These are phyloP conservation scores for Phytophthora boehmeriae DNA, from an alignment of 352 stramenopile genomes.

Conservation along the genomic window DNA sequence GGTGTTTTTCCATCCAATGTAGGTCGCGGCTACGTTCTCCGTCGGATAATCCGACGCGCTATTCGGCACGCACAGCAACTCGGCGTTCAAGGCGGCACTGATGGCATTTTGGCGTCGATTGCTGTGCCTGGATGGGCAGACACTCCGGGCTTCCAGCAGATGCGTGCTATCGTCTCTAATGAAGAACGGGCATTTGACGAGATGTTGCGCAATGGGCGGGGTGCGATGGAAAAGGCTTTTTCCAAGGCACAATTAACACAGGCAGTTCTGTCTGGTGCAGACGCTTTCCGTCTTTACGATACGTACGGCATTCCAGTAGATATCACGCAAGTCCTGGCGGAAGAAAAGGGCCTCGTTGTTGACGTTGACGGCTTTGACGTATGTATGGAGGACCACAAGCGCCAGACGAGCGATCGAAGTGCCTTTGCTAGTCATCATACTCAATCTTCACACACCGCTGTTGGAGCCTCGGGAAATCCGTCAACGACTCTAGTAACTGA, in stretches of 20 bases:
- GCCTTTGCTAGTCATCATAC: slow-evolving; percentile 39
- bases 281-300: slow-evolving; percentile 79
- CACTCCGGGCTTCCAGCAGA: slow-evolving; percentile 50
- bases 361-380: slow-evolving; percentile 58
- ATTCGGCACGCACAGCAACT: slow-evolving; percentile 76
- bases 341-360: slow-evolving; percentile 62
- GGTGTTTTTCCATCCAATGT: slow-evolving; percentile 96
- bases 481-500: slow-evolving; percentile 16
- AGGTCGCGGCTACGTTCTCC: slow-evolving; percentile 95
- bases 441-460: slow-evolving; percentile 13
- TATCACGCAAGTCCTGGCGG: slow-evolving; percentile 70
- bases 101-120: slow-evolving; percentile 51
- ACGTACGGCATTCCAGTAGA: slow-evolving; percentile 82
- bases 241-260: slow-evolving; percentile 15
- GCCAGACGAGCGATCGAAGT: slow-evolving; percentile 49
- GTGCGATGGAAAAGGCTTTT: slow-evolving; percentile 71
- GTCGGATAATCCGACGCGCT: slow-evolving; percentile 92
- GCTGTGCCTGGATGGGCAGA: slow-evolving; percentile 50
- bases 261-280: slow-evolving; percentile 43
- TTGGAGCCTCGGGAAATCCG: slow-evolving; percentile 6
- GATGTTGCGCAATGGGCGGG: slow-evolving; percentile 65
- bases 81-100: slow-evolving; percentile 44
- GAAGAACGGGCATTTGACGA: slow-evolving; percentile 76
- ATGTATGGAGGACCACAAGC: slow-evolving; percentile 57
- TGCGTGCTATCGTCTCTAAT: slow-evolving; percentile 70